Evolutionary conservation across 352 stramenopile species (phyloP).

Genomic region (Globisporangium rhizosaccharum): DNA sequence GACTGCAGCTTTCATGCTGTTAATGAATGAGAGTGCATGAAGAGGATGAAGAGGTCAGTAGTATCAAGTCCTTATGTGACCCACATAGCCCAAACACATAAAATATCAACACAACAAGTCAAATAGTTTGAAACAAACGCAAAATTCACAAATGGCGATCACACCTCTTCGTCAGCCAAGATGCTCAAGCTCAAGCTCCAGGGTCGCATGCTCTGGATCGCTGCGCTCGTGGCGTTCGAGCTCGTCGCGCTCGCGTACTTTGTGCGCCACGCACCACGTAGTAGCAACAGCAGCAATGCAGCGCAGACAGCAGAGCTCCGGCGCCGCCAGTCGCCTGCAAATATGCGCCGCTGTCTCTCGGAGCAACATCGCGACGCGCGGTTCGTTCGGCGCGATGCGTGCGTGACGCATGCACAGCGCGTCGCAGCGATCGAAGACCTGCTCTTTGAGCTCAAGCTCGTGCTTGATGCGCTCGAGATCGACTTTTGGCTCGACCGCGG

Average conservation of each 20-base stretch:
- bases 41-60: too few relatives aligned
- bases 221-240: conserved; percentile 26
- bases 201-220: conserved; percentile 17
- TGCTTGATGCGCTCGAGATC: conserved; percentile 29
- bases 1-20: too few relatives aligned
- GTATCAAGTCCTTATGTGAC: too few relatives aligned
- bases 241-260: conserved; percentile 34
- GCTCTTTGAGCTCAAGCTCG: conserved; percentile 26
- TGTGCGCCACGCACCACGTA: conserved; percentile 21
- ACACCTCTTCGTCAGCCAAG: background rate
- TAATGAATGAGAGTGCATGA: too few relatives aligned
- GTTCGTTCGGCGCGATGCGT: conserved; percentile 26
- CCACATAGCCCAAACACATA: too few relatives aligned
- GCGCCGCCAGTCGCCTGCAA: conserved; percentile 15
- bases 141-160: background rate
- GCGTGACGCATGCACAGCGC: conserved; percentile 31
- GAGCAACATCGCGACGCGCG: conserved; percentile 27
- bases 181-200: background rate
- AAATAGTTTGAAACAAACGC: background rate
- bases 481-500: conserved; percentile 56
- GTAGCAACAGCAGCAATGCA: conserved; percentile 12
- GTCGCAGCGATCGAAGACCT: conserved; percentile 29
- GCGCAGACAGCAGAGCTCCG: conserved; percentile 11
- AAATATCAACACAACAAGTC: background rate
- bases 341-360: conserved; percentile 30